Conservation (phyloP, 768 basidiomycete species). For the Lactarius quietus region DNA sequence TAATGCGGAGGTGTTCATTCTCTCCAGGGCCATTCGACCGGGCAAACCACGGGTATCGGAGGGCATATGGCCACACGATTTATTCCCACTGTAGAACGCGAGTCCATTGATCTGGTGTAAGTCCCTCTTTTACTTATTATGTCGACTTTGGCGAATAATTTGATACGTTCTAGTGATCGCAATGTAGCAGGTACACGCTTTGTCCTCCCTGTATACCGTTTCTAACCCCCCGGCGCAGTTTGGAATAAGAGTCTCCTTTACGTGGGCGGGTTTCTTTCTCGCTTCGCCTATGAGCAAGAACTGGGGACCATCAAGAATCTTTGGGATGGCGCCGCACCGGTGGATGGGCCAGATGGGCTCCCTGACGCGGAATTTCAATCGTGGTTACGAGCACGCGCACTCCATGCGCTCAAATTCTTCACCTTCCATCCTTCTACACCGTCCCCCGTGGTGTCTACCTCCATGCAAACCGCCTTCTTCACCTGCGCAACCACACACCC, state of each 20-base stretch:
- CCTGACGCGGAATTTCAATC: constrained; percentile 42
- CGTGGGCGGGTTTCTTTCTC: constrained; percentile 77
- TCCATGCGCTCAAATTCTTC: constrained; percentile 87
- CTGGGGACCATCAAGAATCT: constrained; percentile 53
- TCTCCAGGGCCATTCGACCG: constrained; percentile 78
- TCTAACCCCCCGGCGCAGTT: constrained; percentile 39
- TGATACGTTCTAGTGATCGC: constrained; percentile 53
- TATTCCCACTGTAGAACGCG: constrained; percentile 94
- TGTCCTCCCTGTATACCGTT: background rate
- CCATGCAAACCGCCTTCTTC: constrained; percentile 80
- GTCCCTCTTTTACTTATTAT: constrained; percentile 27
- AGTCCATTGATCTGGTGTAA: constrained; percentile 85
- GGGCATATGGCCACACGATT: constrained; percentile 76
- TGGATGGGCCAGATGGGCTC: constrained; percentile 26
- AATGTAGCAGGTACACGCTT: constrained; percentile 62
- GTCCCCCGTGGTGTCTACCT: constrained; percentile 65
- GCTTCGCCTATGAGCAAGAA: constrained; percentile 84
- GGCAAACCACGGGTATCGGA: constrained; percentile 82
- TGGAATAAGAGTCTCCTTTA: constrained; percentile 92
- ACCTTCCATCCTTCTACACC: constrained; percentile 88
- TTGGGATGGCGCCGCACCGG: constrained; percentile 53
- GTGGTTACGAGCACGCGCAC: constrained; percentile 55
- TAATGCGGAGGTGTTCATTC: constrained; percentile 13
- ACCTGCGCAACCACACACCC: constrained; percentile 45
- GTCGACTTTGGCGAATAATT: background rate